Percentiles rank a stretch among this genome's conserved stretches.
Evolutionary conservation across 768 basidiomycete genomes (phyloP).

Genomic region (Mycena albidolilacea): DNA sequence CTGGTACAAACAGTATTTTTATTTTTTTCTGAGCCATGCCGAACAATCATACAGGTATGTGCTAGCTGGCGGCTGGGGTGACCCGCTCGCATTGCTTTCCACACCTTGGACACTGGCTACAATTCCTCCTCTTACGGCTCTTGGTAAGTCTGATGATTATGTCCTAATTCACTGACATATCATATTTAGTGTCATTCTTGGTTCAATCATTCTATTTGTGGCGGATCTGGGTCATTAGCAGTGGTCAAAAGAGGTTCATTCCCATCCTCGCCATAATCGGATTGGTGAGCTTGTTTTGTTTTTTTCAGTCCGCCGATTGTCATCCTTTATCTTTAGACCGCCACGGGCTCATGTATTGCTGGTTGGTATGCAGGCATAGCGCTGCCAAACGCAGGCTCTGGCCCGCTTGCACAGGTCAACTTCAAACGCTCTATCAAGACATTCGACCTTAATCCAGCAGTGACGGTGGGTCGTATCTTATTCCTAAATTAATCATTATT

Average conservation of each 20-base stretch:
- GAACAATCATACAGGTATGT: slow-evolving; percentile 13
- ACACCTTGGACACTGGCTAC: slow-evolving; percentile 25
- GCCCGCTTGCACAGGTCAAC: slow-evolving; percentile 17
- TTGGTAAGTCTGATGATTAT: slow-evolving; percentile 14
- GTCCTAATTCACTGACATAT: background rate
- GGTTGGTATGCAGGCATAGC: slow-evolving; percentile 17
- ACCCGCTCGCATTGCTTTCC: slow-evolving; percentile 11
- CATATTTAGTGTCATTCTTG: slow-evolving; percentile 14
- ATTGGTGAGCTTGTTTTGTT: slow-evolving; percentile 1
- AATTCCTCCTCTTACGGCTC: slow-evolving; percentile 20
- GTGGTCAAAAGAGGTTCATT: slow-evolving; percentile 6
- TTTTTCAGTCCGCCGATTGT: background rate
- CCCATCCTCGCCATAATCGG: slow-evolving; percentile 20
- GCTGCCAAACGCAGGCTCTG: slow-evolving; percentile 12
- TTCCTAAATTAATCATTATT: background rate
- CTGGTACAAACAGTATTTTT: background rate
- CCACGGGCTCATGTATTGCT: slow-evolving; percentile 11
- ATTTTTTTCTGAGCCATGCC: background rate
- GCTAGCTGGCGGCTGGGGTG: slow-evolving; percentile 19
- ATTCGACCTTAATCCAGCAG: slow-evolving; percentile 8
- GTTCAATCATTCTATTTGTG: slow-evolving; percentile 22
- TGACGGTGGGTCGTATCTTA: slow-evolving; percentile 13
- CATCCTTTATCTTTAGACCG: slow-evolving; percentile 9
- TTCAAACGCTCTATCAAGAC: slow-evolving; percentile 17
- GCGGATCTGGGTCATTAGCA: slow-evolving; percentile 24